Conservation (phyloP, 2,329 filamentous ascomycete genomes). For the Paradendryphiella salina region DNA sequence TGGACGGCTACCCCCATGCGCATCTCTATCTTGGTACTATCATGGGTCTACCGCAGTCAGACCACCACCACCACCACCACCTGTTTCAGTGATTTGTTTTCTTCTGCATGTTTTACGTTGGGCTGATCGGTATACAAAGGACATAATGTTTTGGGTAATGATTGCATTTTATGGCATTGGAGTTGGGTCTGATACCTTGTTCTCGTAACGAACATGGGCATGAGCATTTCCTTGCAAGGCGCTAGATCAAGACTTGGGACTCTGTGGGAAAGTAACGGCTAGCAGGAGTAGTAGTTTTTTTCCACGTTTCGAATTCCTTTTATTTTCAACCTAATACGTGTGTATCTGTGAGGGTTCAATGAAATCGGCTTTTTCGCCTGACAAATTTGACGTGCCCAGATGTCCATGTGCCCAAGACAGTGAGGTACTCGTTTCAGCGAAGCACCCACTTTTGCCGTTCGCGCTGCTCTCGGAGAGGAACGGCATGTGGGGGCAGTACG, state of each 20-base stretch:
- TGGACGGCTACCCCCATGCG: slow-evolving; percentile 18
- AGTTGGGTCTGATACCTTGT: slow-evolving; percentile 4
- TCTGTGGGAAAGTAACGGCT: slow-evolving; percentile 1
- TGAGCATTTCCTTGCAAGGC: slow-evolving; percentile 17
- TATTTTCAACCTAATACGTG: slow-evolving; percentile 2
- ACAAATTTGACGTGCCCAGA: not conserved
- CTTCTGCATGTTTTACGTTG: slow-evolving; percentile 6
- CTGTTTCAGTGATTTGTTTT: slow-evolving; percentile 16
- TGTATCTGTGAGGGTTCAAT: slow-evolving; percentile 2
- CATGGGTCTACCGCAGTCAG: slow-evolving; percentile 11
- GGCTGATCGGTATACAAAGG: not conserved
- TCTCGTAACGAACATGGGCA: slow-evolving; percentile 5
- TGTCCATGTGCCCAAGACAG: not conserved
- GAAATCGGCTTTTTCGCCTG: slow-evolving; percentile 1
- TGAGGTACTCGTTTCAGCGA: slow-evolving; percentile 7
- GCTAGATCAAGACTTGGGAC: slow-evolving; percentile 12
- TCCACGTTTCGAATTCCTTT: not conserved
- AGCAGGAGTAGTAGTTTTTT: slow-evolving; percentile 7
- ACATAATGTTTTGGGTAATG: slow-evolving; percentile 12
- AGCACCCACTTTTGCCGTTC: slow-evolving; percentile 8
- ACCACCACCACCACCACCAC: slow-evolving; percentile 11
- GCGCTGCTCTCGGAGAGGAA: slow-evolving; percentile 11
- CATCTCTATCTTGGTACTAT: slow-evolving; percentile 15
- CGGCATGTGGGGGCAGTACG: slow-evolving; percentile 18
- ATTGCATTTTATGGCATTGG: slow-evolving; percentile 19